phyloP scores from a whole-genome alignment of 805 yeast genomes.

The Lipomyces orientalis region DNA sequence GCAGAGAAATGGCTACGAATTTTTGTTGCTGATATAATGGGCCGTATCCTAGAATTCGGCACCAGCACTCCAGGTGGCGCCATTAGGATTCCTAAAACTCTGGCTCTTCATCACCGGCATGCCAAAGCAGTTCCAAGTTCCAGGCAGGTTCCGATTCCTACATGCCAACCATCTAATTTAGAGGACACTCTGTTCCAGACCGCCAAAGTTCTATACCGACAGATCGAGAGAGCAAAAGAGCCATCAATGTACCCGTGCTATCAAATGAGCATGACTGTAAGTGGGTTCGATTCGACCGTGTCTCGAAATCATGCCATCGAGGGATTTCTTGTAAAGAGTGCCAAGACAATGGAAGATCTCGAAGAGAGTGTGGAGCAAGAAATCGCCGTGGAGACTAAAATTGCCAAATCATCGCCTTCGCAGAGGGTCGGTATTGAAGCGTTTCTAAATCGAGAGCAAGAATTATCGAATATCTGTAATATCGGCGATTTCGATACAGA shows the following conservation, averaged over 20 bases:
- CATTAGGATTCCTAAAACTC: conserved; percentile 60
- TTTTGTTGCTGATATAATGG: conserved; percentile 76
- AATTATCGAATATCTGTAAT: not conserved
- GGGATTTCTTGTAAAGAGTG: conserved; percentile 13
- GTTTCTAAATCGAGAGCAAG: not conserved
- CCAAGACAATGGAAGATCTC: not conserved
- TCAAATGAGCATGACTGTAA: conserved; percentile 23
- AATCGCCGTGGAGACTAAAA: not conserved
- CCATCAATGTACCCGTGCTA: conserved; percentile 26
- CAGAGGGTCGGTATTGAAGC: not conserved
- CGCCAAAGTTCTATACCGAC: conserved; percentile 40
- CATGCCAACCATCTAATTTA: conserved; percentile 15
- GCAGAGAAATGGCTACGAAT: conserved; percentile 80
- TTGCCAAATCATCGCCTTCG: not conserved
- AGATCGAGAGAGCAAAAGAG: conserved; percentile 19
- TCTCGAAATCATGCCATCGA: conserved; percentile 21
- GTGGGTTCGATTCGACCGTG: conserved; percentile 24
- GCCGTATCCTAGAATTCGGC: conserved; percentile 67
- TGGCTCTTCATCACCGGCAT: conserved; percentile 49
- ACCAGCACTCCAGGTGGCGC: conserved; percentile 11
- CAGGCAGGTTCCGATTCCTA: conserved; percentile 40
- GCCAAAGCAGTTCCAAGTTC: conserved; percentile 28
- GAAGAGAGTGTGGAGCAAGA: not conserved
- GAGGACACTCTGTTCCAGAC: conserved; percentile 16
- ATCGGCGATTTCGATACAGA: not conserved